These are phyloP conservation scores for Hymenoscyphus fraxineus DNA, from an alignment of 2,329 filamentous ascomycete species.

Conservation along the genomic window DNA sequence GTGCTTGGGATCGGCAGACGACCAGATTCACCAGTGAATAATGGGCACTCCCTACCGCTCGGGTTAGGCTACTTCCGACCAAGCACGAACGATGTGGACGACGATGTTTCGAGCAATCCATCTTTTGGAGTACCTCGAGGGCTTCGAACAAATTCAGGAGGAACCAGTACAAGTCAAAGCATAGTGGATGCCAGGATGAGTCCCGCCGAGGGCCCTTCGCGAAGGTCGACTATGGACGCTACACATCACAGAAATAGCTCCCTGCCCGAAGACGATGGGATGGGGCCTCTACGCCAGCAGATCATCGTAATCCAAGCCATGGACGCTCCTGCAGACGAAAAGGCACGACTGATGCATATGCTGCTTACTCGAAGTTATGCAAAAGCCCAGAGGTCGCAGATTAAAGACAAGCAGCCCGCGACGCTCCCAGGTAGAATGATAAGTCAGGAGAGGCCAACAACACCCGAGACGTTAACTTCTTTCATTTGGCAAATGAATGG, in stretches of 20 bases:
- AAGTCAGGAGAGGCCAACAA: slow-evolving; percentile 41
- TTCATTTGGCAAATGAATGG: slow-evolving; percentile 54
- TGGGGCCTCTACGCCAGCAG: slow-evolving; percentile 60
- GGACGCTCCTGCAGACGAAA: slow-evolving; percentile 56
- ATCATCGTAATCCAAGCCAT: slow-evolving; percentile 66
- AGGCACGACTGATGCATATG: slow-evolving; percentile 68
- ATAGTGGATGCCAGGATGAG: slow-evolving; percentile 23
- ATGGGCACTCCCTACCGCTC: slow-evolving; percentile 15
- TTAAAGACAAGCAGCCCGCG: slow-evolving; percentile 29
- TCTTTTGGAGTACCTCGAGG: slow-evolving; percentile 25
- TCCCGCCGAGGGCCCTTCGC: slow-evolving; percentile 25
- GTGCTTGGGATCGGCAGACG: slow-evolving; percentile 15
- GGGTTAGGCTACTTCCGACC: slow-evolving; percentile 21
- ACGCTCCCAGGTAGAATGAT: slow-evolving; percentile 28
- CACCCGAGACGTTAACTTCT: slow-evolving; percentile 48
- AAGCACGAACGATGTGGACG: slow-evolving; percentile 21
- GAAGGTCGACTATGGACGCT: slow-evolving; percentile 25
- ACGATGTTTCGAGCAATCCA: slow-evolving; percentile 30
- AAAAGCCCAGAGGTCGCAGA: slow-evolving; percentile 38
- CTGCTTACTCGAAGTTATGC: slow-evolving; percentile 67
- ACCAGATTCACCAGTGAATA: slow-evolving; percentile 11
- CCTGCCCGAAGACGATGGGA: slow-evolving; percentile 73
- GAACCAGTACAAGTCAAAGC: slow-evolving; percentile 12
- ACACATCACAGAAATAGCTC: slow-evolving; percentile 26
- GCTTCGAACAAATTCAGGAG: slow-evolving; percentile 25